Conservation (phyloP, 2,329 filamentous ascomycete genomes). For the Venturia oleaginea region DNA sequence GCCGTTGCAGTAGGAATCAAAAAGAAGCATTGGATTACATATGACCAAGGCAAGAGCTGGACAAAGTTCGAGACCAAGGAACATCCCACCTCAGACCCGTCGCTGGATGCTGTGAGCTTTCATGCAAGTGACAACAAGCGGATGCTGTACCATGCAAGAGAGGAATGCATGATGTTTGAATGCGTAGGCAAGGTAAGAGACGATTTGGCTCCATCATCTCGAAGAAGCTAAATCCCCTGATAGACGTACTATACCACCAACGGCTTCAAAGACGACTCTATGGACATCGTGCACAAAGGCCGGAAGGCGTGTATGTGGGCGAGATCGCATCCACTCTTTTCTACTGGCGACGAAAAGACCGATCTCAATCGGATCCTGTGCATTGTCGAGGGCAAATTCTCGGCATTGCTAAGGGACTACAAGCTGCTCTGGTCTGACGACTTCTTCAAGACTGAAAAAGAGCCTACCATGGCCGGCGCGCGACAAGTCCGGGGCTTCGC, state of each 20-base stretch:
- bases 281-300: constrained; percentile 52
- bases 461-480: constrained; percentile 67
- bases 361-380: constrained; percentile 70
- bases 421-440: constrained; percentile 73
- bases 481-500: constrained; percentile 70
- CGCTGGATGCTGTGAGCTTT: constrained; percentile 57
- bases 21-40: constrained; percentile 71
- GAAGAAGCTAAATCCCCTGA: not conserved
- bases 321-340: constrained; percentile 64
- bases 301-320: constrained; percentile 83
- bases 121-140: constrained; percentile 76
- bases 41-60: constrained; percentile 78
- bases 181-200: constrained; percentile 52
- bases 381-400: constrained; percentile 65
- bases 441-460: constrained; percentile 56
- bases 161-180: constrained; percentile 29
- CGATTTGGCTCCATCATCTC: constrained; percentile 32
- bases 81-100: constrained; percentile 40
- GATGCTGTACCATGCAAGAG: constrained; percentile 63
- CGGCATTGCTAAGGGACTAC: constrained; percentile 62
- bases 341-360: constrained; percentile 54
- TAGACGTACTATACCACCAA: constrained; percentile 67
- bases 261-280: constrained; percentile 63
- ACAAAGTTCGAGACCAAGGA: constrained; percentile 56
- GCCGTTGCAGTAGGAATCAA: constrained; percentile 70